Percentiles rank a stretch among this genome's conserved stretches.
Conservation (phyloP, 352 stramenopile genomes). For the Globisporangium carolinianum region DNA sequence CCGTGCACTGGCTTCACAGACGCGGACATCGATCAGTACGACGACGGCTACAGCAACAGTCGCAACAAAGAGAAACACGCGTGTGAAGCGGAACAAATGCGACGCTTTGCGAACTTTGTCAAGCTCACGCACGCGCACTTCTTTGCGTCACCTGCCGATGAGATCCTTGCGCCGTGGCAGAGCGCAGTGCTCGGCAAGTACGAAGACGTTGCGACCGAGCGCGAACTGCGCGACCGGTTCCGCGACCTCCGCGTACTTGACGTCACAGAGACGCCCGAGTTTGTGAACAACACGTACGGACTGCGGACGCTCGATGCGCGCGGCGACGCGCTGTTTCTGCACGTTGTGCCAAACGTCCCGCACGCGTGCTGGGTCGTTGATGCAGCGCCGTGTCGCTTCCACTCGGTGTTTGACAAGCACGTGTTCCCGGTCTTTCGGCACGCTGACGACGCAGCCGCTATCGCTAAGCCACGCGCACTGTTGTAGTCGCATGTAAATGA, state of each 20-base stretch:
- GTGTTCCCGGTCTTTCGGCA: constrained; percentile 19
- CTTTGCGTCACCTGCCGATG: constrained; percentile 19
- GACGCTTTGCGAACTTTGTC: constrained; percentile 7
- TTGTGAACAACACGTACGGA: constrained; percentile 20
- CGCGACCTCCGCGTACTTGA: constrained; percentile 6
- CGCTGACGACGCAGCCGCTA: neutral
- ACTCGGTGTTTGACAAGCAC: constrained; percentile 10
- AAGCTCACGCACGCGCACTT: constrained; percentile 15
- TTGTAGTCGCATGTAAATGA: neutral
- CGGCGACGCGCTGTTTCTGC: constrained; percentile 5
- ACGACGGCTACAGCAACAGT: neutral
- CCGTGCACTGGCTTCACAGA: neutral
- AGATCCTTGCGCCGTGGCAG: constrained; percentile 16
- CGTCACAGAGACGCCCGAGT: constrained; percentile 17
- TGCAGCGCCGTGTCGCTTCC: constrained; percentile 13
- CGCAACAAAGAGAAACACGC: neutral
- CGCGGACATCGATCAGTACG: neutral
- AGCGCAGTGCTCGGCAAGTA: constrained; percentile 12
- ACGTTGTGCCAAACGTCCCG: constrained; percentile 5
- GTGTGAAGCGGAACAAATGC: neutral
- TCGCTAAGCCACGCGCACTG: neutral
- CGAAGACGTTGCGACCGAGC: constrained; percentile 7
- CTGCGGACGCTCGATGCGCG: constrained; percentile 15
- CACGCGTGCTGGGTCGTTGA: constrained; percentile 23
- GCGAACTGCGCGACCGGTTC: constrained; percentile 11